Evolutionary conservation across 2,329 filamentous ascomycete genomes (phyloP).

Genomic region (Phyllosticta paracitricarpa): DNA sequence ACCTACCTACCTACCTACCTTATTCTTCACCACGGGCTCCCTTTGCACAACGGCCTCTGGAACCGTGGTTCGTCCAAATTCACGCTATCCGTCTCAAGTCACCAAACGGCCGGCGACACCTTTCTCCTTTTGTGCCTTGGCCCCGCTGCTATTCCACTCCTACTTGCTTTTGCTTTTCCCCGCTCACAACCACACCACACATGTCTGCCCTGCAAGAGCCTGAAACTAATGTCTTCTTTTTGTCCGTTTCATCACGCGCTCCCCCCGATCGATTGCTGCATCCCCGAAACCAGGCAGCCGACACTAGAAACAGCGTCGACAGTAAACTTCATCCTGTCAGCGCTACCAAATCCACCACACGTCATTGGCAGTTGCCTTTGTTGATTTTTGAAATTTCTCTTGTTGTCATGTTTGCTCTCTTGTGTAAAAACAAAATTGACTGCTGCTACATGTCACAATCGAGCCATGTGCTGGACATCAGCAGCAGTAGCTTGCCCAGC

Average conservation of each 20-base stretch:
- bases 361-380: not conserved
- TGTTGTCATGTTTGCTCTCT: not conserved
- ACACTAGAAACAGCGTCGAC: not conserved
- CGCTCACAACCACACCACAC: not conserved
- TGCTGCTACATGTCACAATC: not conserved
- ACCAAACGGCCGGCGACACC: not conserved
- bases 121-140: not conserved
- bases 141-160: not conserved
- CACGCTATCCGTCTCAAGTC: not conserved
- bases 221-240: not conserved
- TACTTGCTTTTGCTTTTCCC: not conserved
- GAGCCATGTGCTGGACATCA: not conserved
- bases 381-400: too few relatives aligned
- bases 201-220: not conserved
- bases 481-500: not conserved
- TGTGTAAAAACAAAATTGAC: too few relatives aligned
- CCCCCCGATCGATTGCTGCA: not conserved
- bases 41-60: not conserved
- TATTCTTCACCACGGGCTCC: not conserved
- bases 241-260: not conserved
- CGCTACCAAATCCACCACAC: not conserved
- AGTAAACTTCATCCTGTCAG: not conserved
- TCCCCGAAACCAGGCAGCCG: not conserved
- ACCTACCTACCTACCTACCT: too few relatives aligned
- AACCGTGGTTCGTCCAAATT: not conserved